phyloP scores from a whole-genome alignment of 2,329 filamentous ascomycete genomes.

The Arthrobotrys sphaeroides region DNA sequence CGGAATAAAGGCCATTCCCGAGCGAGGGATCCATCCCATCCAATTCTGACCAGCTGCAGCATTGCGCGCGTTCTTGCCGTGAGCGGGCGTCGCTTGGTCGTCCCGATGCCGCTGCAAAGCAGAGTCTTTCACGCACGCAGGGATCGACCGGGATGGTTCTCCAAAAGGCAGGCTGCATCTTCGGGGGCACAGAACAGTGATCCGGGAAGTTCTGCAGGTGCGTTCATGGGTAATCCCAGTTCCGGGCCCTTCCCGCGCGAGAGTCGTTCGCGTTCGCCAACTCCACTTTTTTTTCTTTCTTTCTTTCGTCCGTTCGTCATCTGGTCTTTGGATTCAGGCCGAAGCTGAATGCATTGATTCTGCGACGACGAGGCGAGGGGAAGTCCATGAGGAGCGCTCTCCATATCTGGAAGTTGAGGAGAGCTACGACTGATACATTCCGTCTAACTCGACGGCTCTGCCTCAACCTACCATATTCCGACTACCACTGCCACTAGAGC shows the following conservation, averaged over 20 bases:
- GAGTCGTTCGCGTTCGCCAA: conserved; percentile 11
- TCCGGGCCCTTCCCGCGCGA: neutral
- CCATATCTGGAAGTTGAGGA: conserved; percentile 13
- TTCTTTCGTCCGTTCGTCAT: conserved; percentile 16
- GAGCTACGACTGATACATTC: neutral
- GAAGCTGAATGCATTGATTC: neutral
- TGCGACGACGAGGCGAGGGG: conserved; percentile 16
- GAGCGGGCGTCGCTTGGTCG: conserved; percentile 16
- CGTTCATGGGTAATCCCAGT: conserved; percentile 46
- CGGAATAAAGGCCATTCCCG: neutral
- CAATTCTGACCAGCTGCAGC: conserved; percentile 21
- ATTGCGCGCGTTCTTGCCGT: conserved; percentile 33
- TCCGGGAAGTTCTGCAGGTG: conserved; percentile 34
- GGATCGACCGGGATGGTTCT: conserved; percentile 29
- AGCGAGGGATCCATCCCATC: neutral
- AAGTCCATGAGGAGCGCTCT: neutral
- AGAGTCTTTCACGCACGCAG: conserved; percentile 19
- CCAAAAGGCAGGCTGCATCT: neutral
- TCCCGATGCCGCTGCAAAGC: conserved; percentile 49
- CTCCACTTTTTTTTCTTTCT: conserved; percentile 18
- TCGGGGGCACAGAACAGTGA: conserved; percentile 12
- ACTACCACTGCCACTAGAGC: neutral
- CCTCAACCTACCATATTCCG: neutral
- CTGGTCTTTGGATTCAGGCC: conserved; percentile 13
- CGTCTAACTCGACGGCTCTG: neutral